Evolutionary conservation across 345 rosid genomes (phyloP).

Genomic region (Eucalyptus cloeziana): DNA sequence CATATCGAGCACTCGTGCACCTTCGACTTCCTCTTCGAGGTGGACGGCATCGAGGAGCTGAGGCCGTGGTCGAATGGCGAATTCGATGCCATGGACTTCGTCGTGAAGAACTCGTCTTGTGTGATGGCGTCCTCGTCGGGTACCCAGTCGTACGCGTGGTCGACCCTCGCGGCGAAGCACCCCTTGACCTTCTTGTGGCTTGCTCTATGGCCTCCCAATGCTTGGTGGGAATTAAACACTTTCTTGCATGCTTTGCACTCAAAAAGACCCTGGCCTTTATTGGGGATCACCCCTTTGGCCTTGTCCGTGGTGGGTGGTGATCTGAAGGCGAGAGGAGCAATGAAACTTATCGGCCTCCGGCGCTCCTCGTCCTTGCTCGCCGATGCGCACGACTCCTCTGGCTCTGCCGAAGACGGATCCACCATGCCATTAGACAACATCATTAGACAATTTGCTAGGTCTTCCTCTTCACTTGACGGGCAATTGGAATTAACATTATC

Average conservation of each 20-base stretch:
- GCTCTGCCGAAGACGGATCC: slow-evolving; percentile 33
- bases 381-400: slow-evolving; percentile 62
- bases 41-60: slow-evolving; percentile 6
- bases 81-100: slow-evolving; percentile 8
- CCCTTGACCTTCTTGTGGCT: slow-evolving; percentile 99
- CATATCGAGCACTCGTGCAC: slow-evolving; percentile 93
- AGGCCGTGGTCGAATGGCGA: slow-evolving; percentile 28
- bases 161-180: slow-evolving; percentile 74
- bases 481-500: slow-evolving; percentile 12
- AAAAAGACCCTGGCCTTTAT: slow-evolving; percentile 19
- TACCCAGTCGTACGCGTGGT: slow-evolving; percentile 17
- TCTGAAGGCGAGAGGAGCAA: slow-evolving; percentile 15
- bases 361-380: slow-evolving; percentile 57
- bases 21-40: slow-evolving; percentile 58
- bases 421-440: slow-evolving; percentile 72
- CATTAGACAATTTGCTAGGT: slow-evolving; percentile 86
- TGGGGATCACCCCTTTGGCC: slow-evolving; percentile 21
- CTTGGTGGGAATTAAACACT: slow-evolving; percentile 97
- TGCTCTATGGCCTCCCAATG: slow-evolving; percentile 97
- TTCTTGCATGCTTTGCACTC: slow-evolving; percentile 98
- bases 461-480: slow-evolving; percentile 79
- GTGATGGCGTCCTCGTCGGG: slow-evolving; percentile 34
- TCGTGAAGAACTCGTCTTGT: slow-evolving; percentile 32
- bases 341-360: slow-evolving; percentile 19
- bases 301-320: slow-evolving; percentile 10